Evolutionary conservation across 83 land plant genomes (phyloP), one percentile per base, ranked within the genome.

Genomic region (Diphasiastrum complanatum): DNA sequence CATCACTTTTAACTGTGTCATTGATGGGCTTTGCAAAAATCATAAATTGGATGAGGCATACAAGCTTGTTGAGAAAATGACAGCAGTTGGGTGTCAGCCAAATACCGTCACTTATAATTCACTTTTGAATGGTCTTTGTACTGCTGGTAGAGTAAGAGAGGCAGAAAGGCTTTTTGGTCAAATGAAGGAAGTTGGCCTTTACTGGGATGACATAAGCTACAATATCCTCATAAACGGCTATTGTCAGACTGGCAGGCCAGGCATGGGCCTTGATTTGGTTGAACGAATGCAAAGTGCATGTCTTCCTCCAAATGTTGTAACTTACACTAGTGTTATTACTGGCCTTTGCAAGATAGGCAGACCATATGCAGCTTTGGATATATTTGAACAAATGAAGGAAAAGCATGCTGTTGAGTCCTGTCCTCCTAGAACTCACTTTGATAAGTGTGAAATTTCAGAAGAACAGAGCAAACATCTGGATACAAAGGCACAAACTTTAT

Each of bases 41-140:
- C 79, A 79, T 8, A 72, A 77, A 31, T 64, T 74, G 26, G 73
- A 76, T 23, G 47, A 19, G 12, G 75, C 72, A 1, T 37, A 22
- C 5, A 67, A 74, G 51, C 26, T 79, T 5, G 55, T 77, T 51
- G 51, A 46, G 8, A 33, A 34, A 57, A 79, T 83, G 83, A 68
- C 60, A 32, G 14, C 64, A 6, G 51, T 57, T 2, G 66, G 63
- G 2, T 51, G 74, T 16, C 24, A 33, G 3, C 67, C 70, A 2
- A 74, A 74, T 66, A 69, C 45, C 45, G 12, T 14, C n/a, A 18
- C 49, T 47, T 25, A 47, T 25, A 47, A 25, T 25, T 19, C 24
- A 25, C 49, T 47, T 20, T 25, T 47, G 5, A 12, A 47, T 47
- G 19, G 2, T 47, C 11, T 47, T 19, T 47, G 19, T 47, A 47